Evolutionary conservation across 768 basidiomycete genomes (phyloP).

Genomic region (Russula olivacea): DNA sequence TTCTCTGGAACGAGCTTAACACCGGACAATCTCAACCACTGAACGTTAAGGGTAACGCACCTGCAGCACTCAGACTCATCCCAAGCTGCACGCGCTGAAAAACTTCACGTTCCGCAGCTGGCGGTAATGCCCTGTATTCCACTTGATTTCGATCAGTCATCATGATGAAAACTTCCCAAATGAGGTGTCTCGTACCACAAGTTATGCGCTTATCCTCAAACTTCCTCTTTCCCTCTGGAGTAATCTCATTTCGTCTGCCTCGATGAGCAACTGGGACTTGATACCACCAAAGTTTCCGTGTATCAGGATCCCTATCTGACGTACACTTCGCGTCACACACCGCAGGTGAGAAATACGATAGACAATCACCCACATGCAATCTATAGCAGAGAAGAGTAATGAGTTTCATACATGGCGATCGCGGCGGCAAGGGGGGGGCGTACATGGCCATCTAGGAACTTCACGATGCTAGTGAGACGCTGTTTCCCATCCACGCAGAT

Average conservation of each 20-base stretch:
- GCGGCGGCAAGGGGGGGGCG: background rate
- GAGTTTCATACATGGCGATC: background rate
- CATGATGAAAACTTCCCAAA: background rate
- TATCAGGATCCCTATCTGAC: constrained; percentile 50
- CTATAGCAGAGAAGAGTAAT: constrained; percentile 30
- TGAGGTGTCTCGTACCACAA: constrained; percentile 43
- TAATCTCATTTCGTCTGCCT: constrained; percentile 45
- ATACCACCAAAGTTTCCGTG: constrained; percentile 61
- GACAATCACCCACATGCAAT: constrained; percentile 45
- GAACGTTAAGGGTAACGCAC: constrained; percentile 33
- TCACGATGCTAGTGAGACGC: constrained; percentile 43
- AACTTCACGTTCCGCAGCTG: constrained; percentile 64
- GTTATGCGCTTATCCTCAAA: constrained; percentile 58
- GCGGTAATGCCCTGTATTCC: constrained; percentile 55
- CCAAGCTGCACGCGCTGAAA: constrained; percentile 82
- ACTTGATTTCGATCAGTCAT: constrained; percentile 33
- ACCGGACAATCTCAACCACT: background rate
- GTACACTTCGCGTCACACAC: constrained; percentile 24
- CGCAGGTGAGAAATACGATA: constrained; percentile 16
- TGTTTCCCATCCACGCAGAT: constrained; percentile 53
- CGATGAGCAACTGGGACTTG: constrained; percentile 45
- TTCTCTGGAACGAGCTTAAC: constrained; percentile 47
- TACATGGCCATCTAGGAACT: constrained; percentile 41
- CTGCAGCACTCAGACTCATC: constrained; percentile 65
- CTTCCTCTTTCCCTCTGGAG: constrained; percentile 42